phyloP scores from a whole-genome alignment of 176 grass and related monocot species.

The Rhynchospora tenuis region DNA sequence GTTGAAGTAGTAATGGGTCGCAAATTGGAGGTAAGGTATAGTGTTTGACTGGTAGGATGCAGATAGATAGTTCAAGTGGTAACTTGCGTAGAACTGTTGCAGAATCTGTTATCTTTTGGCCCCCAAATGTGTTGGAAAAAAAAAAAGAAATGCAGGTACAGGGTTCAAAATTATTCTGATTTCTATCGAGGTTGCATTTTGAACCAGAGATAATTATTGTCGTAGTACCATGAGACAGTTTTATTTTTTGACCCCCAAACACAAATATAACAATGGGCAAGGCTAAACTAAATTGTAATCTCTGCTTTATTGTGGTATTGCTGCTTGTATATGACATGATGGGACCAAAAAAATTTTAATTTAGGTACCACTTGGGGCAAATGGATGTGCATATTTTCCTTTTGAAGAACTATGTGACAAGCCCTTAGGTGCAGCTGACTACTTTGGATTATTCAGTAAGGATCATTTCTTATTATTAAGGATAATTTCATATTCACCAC shows the following conservation, averaged over 20 bases:
- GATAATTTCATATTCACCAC: not conserved
- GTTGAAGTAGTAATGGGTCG: constrained; percentile 93
- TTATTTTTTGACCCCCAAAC: not conserved
- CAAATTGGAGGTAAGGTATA: constrained; percentile 55
- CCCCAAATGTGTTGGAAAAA: not conserved
- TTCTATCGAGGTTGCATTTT: not conserved
- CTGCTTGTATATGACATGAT: not conserved
- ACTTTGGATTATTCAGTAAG: constrained; percentile 95
- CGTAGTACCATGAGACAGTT: not conserved
- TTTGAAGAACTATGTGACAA: constrained; percentile 92
- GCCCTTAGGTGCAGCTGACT: constrained; percentile 90
- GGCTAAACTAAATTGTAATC: not conserved
- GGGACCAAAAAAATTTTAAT: not conserved
- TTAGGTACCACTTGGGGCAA: constrained; percentile 70
- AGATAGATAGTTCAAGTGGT: not conserved
- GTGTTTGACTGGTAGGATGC: not conserved
- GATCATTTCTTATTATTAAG: constrained; percentile 7
- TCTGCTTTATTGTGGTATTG: constrained; percentile 8
- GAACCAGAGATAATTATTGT: not conserved
- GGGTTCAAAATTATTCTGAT: not conserved
- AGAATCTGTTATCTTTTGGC: not conserved
- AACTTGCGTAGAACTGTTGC: not conserved
- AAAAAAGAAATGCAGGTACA: not conserved
- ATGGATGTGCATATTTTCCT: constrained; percentile 87
- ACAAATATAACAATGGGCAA: not conserved